Evolutionary conservation across 805 yeast species (phyloP).

Genomic region (Clavispora vitiphila): DNA sequence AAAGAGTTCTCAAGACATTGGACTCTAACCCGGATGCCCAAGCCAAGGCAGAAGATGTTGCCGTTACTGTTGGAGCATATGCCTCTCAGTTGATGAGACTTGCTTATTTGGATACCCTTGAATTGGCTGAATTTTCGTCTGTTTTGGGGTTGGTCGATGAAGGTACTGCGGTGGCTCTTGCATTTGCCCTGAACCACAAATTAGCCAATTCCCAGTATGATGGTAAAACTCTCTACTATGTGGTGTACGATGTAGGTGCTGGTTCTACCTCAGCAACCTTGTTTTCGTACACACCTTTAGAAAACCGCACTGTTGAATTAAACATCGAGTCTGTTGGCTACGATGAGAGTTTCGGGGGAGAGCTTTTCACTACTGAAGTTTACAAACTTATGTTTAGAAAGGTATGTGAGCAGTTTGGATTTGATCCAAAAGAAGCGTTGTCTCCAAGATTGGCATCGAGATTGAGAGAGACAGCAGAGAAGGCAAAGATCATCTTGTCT

Average conservation of each 20-base stretch:
- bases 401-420: constrained; percentile 42
- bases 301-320: constrained; percentile 40
- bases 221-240: constrained; percentile 47
- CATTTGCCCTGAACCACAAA: constrained; percentile 59
- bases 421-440: constrained; percentile 38
- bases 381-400: constrained; percentile 56
- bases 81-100: constrained; percentile 60
- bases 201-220: constrained; percentile 30
- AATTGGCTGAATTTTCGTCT: constrained; percentile 56
- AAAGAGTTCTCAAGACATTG: constrained; percentile 61
- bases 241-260: constrained; percentile 89
- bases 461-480: constrained; percentile 79
- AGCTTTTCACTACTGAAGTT: constrained; percentile 60
- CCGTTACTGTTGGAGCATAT: constrained; percentile 72
- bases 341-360: constrained; percentile 72
- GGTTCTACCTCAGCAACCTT: constrained; percentile 86
- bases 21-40: constrained; percentile 44
- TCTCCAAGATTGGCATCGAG: constrained; percentile 60
- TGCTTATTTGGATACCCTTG: constrained; percentile 69
- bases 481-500: constrained; percentile 79
- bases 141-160: constrained; percentile 75
- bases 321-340: constrained; percentile 70
- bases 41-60: constrained; percentile 56
- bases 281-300: constrained; percentile 52
- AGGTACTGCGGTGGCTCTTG: constrained; percentile 86